phyloP scores from a whole-genome alignment of 371 early-diverging fungal species.

The Capillidium heterosporum region DNA sequence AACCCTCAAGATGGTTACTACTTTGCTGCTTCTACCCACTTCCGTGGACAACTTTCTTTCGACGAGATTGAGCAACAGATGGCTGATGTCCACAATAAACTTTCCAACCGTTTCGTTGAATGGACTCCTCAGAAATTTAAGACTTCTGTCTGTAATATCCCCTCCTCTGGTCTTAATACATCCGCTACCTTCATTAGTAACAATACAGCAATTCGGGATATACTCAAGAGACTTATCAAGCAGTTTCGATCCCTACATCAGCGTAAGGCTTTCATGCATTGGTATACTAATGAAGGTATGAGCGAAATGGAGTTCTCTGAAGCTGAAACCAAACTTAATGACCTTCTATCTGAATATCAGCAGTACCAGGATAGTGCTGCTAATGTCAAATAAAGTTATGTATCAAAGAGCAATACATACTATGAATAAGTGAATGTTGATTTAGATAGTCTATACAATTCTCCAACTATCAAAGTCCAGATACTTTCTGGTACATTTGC shows the following conservation, averaged over 20 bases:
- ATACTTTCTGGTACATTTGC: no score
- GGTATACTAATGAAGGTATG: constrained; percentile 96
- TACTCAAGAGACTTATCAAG: constrained; percentile 94
- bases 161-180: constrained; percentile 93
- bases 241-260: constrained; percentile 91
- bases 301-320: constrained; percentile 94
- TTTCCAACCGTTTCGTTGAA: constrained; percentile 96
- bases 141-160: constrained; percentile 96
- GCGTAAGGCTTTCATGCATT: constrained; percentile 93
- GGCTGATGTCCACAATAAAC: constrained; percentile 88
- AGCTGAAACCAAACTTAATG: constrained; percentile 85
- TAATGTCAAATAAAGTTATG: no score
- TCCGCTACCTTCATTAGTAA: constrained; percentile 97
- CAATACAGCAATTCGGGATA: constrained; percentile 94
- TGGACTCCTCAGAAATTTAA: constrained; percentile 99
- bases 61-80: constrained; percentile 99
- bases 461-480: no score
- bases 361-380: no score
- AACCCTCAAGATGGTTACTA: constrained; percentile 97
- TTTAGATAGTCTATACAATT: no score
- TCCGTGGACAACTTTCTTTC: constrained; percentile 96
- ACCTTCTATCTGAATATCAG: constrained; percentile 92
- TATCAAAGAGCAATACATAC: no score
- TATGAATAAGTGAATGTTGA: no score
- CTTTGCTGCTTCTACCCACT: constrained; percentile 93